phyloP scores from a whole-genome alignment of 805 yeast species.

The Candida orba region DNA sequence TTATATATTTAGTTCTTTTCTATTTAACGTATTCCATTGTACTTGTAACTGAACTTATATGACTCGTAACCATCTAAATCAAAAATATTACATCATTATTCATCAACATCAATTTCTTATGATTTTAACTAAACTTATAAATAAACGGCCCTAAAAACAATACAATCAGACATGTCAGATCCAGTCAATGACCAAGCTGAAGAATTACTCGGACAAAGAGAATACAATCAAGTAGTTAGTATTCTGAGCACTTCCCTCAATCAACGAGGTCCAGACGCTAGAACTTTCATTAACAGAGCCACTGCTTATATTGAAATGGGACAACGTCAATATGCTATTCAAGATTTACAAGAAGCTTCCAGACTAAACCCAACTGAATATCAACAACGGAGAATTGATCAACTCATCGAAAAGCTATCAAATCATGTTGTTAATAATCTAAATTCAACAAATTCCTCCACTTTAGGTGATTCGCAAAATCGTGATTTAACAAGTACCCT shows the following conservation, averaged over 20 bases:
- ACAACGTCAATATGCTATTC: slow-evolving; percentile 17
- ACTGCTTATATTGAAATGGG: slow-evolving; percentile 11
- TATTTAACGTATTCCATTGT: too few relatives aligned
- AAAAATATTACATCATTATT: too few relatives aligned
- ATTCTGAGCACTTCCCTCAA: not conserved
- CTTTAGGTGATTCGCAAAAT: slow-evolving; percentile 13
- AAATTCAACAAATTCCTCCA: slow-evolving; percentile 15
- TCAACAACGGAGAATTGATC: slow-evolving; percentile 15
- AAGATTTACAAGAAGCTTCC: slow-evolving; percentile 19
- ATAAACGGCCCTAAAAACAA: too few relatives aligned
- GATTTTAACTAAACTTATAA: too few relatives aligned
- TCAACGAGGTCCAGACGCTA: slow-evolving; percentile 12
- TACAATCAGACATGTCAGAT: slow-evolving; percentile 1
- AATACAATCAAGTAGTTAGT: slow-evolving; percentile 4
- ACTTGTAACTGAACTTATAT: too few relatives aligned
- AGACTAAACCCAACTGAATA: slow-evolving; percentile 14
- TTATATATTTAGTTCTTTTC: too few relatives aligned
- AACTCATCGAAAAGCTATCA: slow-evolving; percentile 15
- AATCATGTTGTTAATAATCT: slow-evolving; percentile 18
- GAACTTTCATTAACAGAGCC: slow-evolving; percentile 20
- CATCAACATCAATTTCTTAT: too few relatives aligned
- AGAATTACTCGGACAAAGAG: slow-evolving; percentile 1
- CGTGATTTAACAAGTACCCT: slow-evolving; percentile 17
- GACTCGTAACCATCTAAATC: too few relatives aligned
- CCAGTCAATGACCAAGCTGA: slow-evolving; percentile 13